Percentiles rank a stretch among this genome's conserved stretches.
These are phyloP conservation scores for Thelephora ganbajun DNA, from an alignment of 768 basidiomycete species.

Conservation along the genomic window DNA sequence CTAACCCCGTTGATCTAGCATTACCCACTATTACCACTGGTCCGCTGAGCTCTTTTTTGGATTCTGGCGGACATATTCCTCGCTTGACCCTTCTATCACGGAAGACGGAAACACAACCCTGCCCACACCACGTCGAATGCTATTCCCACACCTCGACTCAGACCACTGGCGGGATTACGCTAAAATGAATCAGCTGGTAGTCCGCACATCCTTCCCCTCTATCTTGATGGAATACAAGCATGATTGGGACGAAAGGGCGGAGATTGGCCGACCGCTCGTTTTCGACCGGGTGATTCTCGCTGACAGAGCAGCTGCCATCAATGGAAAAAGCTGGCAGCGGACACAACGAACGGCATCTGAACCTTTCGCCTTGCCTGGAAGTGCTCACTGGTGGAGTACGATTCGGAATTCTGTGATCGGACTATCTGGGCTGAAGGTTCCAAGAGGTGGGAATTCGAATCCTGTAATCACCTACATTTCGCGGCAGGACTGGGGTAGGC, in stretches of 20 bases:
- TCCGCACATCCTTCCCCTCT: conserved; percentile 71
- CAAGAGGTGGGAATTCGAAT: conserved; percentile 20
- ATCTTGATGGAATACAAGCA: conserved; percentile 64
- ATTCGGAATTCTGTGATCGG: conserved; percentile 59
- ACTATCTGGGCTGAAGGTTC: conserved; percentile 45
- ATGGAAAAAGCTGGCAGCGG: conserved; percentile 44
- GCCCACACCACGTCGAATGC: conserved; percentile 56
- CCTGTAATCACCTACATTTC: conserved; percentile 91
- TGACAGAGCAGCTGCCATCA: conserved; percentile 78
- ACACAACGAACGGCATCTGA: conserved; percentile 70
- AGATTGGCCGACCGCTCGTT: conserved; percentile 55
- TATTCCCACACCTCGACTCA: conserved; percentile 64
- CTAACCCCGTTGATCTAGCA: conserved; percentile 25
- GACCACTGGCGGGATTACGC: conserved; percentile 87
- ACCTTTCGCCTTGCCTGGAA: conserved; percentile 62
- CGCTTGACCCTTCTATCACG: conserved; percentile 59
- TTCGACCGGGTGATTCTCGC: conserved; percentile 82
- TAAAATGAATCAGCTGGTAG: conserved; percentile 79
- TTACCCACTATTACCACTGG: conserved; percentile 92
- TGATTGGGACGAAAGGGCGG: conserved; percentile 74
- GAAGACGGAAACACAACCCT: conserved; percentile 54
- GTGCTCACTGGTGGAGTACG: conserved; percentile 74
- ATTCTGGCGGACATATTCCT: conserved; percentile 82
- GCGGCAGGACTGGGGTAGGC: conserved; percentile 76
- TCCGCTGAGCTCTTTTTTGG: conserved; percentile 87